Base-by-base conservation (phyloP, 2,329 filamentous ascomycete genomes). In the Beauveria varroae region DNA sequence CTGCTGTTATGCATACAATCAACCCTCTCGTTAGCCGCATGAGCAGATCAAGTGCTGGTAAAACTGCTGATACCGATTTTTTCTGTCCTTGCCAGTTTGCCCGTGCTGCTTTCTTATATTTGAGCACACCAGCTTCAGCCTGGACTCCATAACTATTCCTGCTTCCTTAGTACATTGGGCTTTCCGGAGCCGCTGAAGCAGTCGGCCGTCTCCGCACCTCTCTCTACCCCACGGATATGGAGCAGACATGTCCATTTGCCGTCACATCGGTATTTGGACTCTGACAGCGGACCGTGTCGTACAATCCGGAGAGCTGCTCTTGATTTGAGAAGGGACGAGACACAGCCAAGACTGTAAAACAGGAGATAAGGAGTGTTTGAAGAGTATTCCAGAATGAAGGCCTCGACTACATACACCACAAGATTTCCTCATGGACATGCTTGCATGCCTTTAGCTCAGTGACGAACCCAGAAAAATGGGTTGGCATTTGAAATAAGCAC, bases 121-220 rank as follows among this genome's bases (percentile, higher is more conserved):
- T 49, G 43, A 20, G n/a, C 54, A 57, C 28, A 26, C 43, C 6
- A 34, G 20, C 6, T 16, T 24, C 54, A 24, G 18, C 18, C 52
- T 18, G 8, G 40, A 56, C 40, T 22, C 24, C 44, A 28, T 41
- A 30, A n/a, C 26, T 40, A 40, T 30, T 57, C 20, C 55, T 34
- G 10, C 20, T 12, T 40, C 55, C 18, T 56, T 56, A 22, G 41
- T 46, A 26, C 53, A 18, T 49, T 49, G 55, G 55, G 55, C 28
- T 49, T 49, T 57, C 12, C 54, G 30, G 55, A 57, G 55, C 55
- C 44, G 55, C 54, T 57, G 43, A 7, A 26, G 30, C 30, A 24
- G 22, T 49, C 55, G 55, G 43, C 55, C 55, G 16, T 57, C 55
- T 49, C 44, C 55, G 55, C 55, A 57, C 44, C 14, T 26, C 30